A percentile compares a stretch with the other conserved stretches of the same genome.
These are phyloP conservation scores for Steccherinum ochraceum DNA, from an alignment of 768 basidiomycete species.

Conservation along the genomic window DNA sequence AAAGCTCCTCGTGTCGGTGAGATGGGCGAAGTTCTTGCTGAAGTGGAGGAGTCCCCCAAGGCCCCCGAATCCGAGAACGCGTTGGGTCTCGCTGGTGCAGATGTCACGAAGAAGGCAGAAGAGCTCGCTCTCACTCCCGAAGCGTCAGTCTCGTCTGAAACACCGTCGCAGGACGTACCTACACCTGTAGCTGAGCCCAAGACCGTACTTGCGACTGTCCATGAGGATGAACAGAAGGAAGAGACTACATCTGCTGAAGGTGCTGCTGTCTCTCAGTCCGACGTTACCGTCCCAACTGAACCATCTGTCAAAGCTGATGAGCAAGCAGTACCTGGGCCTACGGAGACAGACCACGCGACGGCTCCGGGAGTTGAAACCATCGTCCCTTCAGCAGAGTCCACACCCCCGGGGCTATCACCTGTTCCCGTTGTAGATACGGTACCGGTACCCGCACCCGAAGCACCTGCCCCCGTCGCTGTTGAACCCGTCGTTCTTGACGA, in stretches of 20 bases:
- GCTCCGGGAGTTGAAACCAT: not conserved
- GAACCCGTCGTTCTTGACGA: not conserved
- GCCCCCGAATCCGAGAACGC: slow-evolving; percentile 22
- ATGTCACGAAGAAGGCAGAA: slow-evolving; percentile 2
- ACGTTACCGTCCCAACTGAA: slow-evolving; percentile 7
- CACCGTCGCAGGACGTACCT: too few relatives aligned
- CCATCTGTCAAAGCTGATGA: slow-evolving; percentile 12
- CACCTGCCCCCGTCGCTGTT: not conserved
- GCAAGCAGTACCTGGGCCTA: slow-evolving; percentile 13
- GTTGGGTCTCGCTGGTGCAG: slow-evolving; percentile 14
- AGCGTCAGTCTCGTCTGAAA: not conserved
- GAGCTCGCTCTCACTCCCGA: not conserved
- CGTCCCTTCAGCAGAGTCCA: not conserved
- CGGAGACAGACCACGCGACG: slow-evolving; percentile 7
- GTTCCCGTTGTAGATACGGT: slow-evolving; percentile 2
- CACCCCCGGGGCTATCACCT: not conserved
- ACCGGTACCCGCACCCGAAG: not conserved
- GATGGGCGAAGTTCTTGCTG: slow-evolving; percentile 62
- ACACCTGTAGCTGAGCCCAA: too few relatives aligned
- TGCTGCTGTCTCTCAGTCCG: slow-evolving; percentile 11
- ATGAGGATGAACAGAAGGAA: slow-evolving; percentile 6
- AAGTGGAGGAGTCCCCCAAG: slow-evolving; percentile 38
- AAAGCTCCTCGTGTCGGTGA: slow-evolving; percentile 41
- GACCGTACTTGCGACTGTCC: not conserved
- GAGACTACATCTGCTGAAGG: slow-evolving; percentile 8